Conservation (phyloP, 805 yeast species). For the Candida methanosorbosa region DNA sequence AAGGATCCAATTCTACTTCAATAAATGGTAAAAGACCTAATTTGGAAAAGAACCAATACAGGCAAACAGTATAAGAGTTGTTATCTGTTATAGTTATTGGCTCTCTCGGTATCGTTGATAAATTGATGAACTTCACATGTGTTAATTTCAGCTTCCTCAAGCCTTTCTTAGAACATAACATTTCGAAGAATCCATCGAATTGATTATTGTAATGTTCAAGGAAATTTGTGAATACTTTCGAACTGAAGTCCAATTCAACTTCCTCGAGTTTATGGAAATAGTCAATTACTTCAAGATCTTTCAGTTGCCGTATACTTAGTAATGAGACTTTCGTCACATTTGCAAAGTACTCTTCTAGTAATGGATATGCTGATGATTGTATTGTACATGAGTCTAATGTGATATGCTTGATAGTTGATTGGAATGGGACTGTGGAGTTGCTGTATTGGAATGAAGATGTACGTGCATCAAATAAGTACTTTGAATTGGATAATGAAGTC, state of each 20-base stretch:
- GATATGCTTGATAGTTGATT: conserved; percentile 6
- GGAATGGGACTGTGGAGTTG: conserved; percentile 7
- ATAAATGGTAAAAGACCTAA: conserved; percentile 1
- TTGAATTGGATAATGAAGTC: conserved; percentile 20
- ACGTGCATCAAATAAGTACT: conserved; percentile 2
- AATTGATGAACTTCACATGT: conserved; percentile 3
- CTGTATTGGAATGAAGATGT: conserved; percentile 5
- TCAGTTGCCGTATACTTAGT: conserved; percentile 29
- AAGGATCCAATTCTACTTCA: background rate
- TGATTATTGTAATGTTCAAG: conserved; percentile 1
- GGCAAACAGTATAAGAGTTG: conserved; percentile 3
- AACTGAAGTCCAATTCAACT: conserved; percentile 39
- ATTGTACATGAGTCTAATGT: conserved; percentile 3
- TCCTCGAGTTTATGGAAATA: conserved; percentile 30
- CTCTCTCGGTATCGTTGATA: conserved; percentile 2
- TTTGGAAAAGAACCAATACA: conserved; percentile 3
- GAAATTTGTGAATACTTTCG: conserved; percentile 29
- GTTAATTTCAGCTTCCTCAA: conserved; percentile 1
- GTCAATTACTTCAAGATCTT: conserved; percentile 41
- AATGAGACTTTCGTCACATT: conserved; percentile 30
- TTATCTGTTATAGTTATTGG: conserved; percentile 1
- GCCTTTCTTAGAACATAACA: background rate
- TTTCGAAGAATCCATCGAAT: conserved; percentile 3
- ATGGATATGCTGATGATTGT: conserved; percentile 6
- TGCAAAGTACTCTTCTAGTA: conserved; percentile 30